Conservation (phyloP, 805 yeast genomes). For the Yamadazyma ubonensis region DNA sequence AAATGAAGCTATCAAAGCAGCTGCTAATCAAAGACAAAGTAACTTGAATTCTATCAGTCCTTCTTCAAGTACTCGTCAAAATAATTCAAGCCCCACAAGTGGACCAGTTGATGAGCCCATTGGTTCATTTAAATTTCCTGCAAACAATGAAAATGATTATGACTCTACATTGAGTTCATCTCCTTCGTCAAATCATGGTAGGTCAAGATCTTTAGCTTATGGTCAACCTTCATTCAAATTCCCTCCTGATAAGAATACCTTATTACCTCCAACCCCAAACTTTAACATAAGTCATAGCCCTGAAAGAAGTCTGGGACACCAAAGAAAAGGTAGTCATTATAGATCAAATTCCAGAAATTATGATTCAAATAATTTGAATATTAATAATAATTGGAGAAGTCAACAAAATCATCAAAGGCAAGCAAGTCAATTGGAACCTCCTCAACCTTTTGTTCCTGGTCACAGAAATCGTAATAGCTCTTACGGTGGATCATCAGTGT, state of each 20-base stretch:
- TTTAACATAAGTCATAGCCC: slow-evolving; percentile 43
- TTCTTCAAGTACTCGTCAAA: slow-evolving; percentile 16
- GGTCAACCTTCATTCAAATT: slow-evolving; percentile 57
- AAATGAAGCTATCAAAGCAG: slow-evolving; percentile 92
- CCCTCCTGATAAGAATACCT: slow-evolving; percentile 47
- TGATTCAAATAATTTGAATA: slow-evolving; percentile 31
- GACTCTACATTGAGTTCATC: slow-evolving; percentile 13
- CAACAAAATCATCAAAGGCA: slow-evolving; percentile 33
- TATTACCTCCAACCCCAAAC: slow-evolving; percentile 56
- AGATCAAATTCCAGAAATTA: slow-evolving; percentile 39
- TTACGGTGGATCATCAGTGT: slow-evolving; percentile 53
- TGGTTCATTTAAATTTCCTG: slow-evolving; percentile 56
- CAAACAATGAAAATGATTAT: slow-evolving; percentile 14
- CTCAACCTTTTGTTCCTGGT: slow-evolving; percentile 64
- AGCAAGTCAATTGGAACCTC: slow-evolving; percentile 35
- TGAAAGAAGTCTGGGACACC: slow-evolving; percentile 33
- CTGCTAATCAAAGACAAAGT: slow-evolving; percentile 76
- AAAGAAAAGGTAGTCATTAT: slow-evolving; percentile 40
- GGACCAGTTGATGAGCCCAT: slow-evolving; percentile 16
- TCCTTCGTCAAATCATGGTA: slow-evolving; percentile 26
- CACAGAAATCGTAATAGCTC: slow-evolving; percentile 73
- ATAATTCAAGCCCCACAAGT: slow-evolving; percentile 14
- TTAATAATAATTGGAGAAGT: slow-evolving; percentile 65
- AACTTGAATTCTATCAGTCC: slow-evolving; percentile 37
- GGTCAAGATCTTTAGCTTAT: slow-evolving; percentile 41